Base-by-base conservation (phyloP, 2,329 filamentous ascomycete species). In the Colletotrichum neosansevieriae region DNA sequence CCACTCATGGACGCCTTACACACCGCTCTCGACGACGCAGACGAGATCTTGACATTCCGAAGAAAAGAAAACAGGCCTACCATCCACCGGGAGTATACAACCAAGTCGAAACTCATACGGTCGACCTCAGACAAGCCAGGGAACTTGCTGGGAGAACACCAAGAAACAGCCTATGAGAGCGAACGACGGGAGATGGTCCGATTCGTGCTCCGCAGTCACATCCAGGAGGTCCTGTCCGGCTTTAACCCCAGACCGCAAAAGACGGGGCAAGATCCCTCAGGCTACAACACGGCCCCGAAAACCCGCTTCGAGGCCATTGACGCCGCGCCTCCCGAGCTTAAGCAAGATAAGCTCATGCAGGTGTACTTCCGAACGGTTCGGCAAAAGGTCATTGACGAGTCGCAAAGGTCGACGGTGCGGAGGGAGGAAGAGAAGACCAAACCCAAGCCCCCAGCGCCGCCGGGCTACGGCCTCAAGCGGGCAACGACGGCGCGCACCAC, bases 361-460 rank as follows among this genome's bases (percentile, higher is more conserved):
- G 82, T 86, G 2, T 88, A 88, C 72, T 88, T 87, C 70, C 70
- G 78, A 11, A 72, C 77, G 0, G 78, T 88, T 13, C 79, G 81
- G 5, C 76, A 72, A 3, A 74, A 75, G 3, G 84, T 86, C 2
- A 74, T 83, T 11, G 71, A 74, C 6, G 74, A 76, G 10, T 78
- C 81, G 4, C 71, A 74, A 40, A 71, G 67, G 13, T 76, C 75
- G 12, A 76, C 71, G 15, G 71, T 71, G 10, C 74, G 73, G 66
- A 69, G 50, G 73, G 75, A 72, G 12, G 12, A 29, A 19, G 24
- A 44, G 24, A 11, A 38, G 47, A 15, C 44, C 9, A 21, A 15
- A 5, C 45, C 32, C 7, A 50, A 50, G 29, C 24, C 47, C 21
- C 19, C 45, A 12, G 58, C 58, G 15, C 58, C 58, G 15, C 19